A percentile compares a stretch with the other conserved stretches of the same genome.
phyloP scores from a whole-genome alignment of 1,284 basidiomycete genomes.

The Athelia psychrophila region DNA sequence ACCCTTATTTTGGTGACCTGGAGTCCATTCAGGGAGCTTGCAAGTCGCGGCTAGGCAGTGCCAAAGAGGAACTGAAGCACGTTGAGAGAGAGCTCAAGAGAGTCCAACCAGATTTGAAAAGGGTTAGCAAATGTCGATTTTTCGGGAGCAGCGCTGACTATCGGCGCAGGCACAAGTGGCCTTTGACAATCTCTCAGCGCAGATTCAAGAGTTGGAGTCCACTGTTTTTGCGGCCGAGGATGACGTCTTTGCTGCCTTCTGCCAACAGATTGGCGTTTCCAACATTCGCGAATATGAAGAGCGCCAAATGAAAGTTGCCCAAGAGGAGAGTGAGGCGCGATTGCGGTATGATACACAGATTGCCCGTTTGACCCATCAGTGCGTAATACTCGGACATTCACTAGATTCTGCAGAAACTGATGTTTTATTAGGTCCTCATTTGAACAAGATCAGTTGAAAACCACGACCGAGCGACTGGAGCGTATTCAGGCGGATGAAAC shows the following conservation, averaged over 20 bases:
- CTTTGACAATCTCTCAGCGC: constrained; percentile 49
- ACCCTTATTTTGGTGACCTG: neutral
- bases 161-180: constrained; percentile 46
- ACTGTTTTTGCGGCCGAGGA: constrained; percentile 81
- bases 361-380: constrained; percentile 87
- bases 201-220: constrained; percentile 56
- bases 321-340: constrained; percentile 84
- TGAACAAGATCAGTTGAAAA: constrained; percentile 70
- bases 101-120: constrained; percentile 63
- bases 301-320: constrained; percentile 83
- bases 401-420: neutral
- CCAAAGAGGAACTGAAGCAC: constrained; percentile 79
- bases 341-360: constrained; percentile 87
- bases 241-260: constrained; percentile 78
- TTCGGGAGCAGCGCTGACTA: neutral
- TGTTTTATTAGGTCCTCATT: constrained; percentile 66
- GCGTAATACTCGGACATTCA: constrained; percentile 26
- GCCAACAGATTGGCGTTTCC: constrained; percentile 73
- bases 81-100: constrained; percentile 70
- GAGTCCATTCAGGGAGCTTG: constrained; percentile 47
- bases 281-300: constrained; percentile 96
- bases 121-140: constrained; percentile 36
- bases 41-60: constrained; percentile 64
- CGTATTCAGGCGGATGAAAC: constrained; percentile 53
- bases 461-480: constrained; percentile 61